phyloP scores from a whole-genome alignment of 1,139 yeast genomes.

The Yamadazyma diddensiae region DNA sequence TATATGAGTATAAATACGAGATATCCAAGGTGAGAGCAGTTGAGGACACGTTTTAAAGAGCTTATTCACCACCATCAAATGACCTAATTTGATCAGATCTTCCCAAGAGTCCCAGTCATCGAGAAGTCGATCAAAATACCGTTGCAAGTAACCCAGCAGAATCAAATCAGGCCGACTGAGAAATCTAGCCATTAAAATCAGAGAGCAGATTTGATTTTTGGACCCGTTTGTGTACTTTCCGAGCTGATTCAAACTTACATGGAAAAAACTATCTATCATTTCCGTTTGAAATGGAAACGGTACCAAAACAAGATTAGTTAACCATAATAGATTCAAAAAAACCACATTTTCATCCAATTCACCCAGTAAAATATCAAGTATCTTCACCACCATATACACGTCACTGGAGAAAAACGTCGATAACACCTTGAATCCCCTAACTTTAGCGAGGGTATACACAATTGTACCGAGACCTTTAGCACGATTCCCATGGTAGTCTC shows the following conservation, averaged over 20 bases:
- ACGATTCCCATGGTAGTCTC: background rate
- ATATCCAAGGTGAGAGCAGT: constrained; percentile 12
- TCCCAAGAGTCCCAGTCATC: constrained; percentile 16
- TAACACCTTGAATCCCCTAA: constrained; percentile 63
- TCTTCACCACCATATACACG: constrained; percentile 43
- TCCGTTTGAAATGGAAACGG: constrained; percentile 60
- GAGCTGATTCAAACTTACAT: constrained; percentile 28
- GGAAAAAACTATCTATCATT: constrained; percentile 33
- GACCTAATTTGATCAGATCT: constrained; percentile 28
- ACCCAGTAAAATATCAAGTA: constrained; percentile 23
- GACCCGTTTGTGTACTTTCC: constrained; percentile 23
- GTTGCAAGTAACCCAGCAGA: constrained; percentile 13
- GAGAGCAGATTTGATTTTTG: constrained; percentile 30
- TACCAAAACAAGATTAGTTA: constrained; percentile 60
- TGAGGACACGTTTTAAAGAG: constrained; percentile 26
- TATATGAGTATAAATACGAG: constrained; percentile 17
- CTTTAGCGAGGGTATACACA: constrained; percentile 59
- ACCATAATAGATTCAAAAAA: constrained; percentile 69
- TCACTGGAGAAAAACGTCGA: constrained; percentile 60
- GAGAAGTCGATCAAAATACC: constrained; percentile 17
- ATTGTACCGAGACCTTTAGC: constrained; percentile 21
- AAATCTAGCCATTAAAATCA: constrained; percentile 37
- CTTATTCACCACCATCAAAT: constrained; percentile 37
- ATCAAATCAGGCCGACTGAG: constrained; percentile 30
- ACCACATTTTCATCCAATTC: constrained; percentile 49